Base-by-base conservation (phyloP, 2,329 filamentous ascomycete species). In the Claviceps africana region DNA sequence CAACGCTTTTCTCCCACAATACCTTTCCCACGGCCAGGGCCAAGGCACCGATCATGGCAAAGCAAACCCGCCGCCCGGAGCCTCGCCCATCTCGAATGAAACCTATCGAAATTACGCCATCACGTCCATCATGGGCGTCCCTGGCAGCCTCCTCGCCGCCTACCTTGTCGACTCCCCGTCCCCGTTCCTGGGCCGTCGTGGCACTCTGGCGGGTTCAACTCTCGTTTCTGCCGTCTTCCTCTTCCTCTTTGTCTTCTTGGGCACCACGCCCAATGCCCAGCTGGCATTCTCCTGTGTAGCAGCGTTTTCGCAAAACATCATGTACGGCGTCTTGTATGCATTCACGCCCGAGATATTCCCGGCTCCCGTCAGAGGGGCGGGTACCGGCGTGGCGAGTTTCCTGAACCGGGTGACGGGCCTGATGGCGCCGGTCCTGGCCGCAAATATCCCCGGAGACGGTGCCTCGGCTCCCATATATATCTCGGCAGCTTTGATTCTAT, bases 1-100 rank as follows among this genome's bases (percentile, higher is more conserved):
- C 76, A 93, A 93, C 66, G 85, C 86, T 50, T 94, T 94, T 68
- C 75, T 95, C n/a, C 88, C 88, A 0, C 86, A 93, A 59, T 93
- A 93, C 62, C 79, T 94, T 54, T 78, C 82, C 25, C 66, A 62
- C 37, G 77, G 81, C 52, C 76, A 79, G 28, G 67, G 67, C 35
- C 76, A 79, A 28, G 68, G 68, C 35, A 71, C 57, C 21, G 56
- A 58, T 3, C 56, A 53, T 33, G 19, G 39, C 17, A 25, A 35
- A 15, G 19, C 25, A n/a, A 57, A 62, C 17, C 58, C 63, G 15
- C 58, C 63, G 17, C 63, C 63, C 31, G 62, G 69, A 47, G 64
- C 62, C 10, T 61, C 64, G 25, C 58, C 62, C 28, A 70, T 76
- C 51, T 71, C 73, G 3, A 63, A 65, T 54, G 69, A 70, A 22